These are phyloP conservation scores for Colletotrichum tamarilloi DNA, from an alignment of 2,329 filamentous ascomycete genomes.

Conservation along the genomic window DNA sequence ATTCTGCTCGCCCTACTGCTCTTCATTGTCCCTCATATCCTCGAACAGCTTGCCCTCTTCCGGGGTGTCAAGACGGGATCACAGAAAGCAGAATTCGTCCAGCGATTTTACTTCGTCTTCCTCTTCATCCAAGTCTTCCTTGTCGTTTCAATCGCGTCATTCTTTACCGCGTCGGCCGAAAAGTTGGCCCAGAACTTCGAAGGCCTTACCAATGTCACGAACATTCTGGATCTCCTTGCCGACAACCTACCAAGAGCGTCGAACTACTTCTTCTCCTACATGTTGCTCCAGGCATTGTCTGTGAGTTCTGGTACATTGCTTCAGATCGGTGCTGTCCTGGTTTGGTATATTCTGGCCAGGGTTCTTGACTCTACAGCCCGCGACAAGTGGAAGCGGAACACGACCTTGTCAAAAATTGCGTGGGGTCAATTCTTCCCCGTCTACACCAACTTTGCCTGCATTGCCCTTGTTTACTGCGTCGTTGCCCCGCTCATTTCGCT, in stretches of 20 bases:
- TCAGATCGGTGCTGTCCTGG: slow-evolving; percentile 81
- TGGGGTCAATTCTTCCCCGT: slow-evolving; percentile 97
- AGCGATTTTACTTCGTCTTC: slow-evolving; percentile 93
- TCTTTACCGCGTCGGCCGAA: slow-evolving; percentile 72
- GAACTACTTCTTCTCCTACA: slow-evolving; percentile 99
- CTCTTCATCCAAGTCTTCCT: slow-evolving; percentile 96
- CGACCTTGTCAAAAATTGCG: slow-evolving; percentile 77
- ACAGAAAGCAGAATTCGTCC: slow-evolving; percentile 83
- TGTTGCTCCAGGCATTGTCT: slow-evolving; percentile 92
- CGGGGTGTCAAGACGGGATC: slow-evolving; percentile 88
- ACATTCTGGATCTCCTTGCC: slow-evolving; percentile 78
- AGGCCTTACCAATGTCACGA: slow-evolving; percentile 64
- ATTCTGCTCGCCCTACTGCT: slow-evolving; percentile 81
- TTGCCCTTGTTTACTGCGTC: slow-evolving; percentile 88
- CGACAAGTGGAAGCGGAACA: slow-evolving; percentile 88
- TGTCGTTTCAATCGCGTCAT: slow-evolving; percentile 86
- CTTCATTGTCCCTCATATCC: slow-evolving; percentile 81
- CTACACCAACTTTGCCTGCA: slow-evolving; percentile 96
- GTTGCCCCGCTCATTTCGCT: slow-evolving; percentile 91
- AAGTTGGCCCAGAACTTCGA: slow-evolving; percentile 67
- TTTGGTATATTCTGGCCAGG: slow-evolving; percentile 85
- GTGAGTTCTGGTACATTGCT: slow-evolving; percentile 90
- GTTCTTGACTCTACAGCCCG: slow-evolving; percentile 84
- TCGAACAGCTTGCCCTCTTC: slow-evolving; percentile 77
- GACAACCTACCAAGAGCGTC: slow-evolving; percentile 84